Base-by-base conservation (phyloP, 495 filamentous ascomycete genomes). In the Amphirosellinia nigrospora region DNA sequence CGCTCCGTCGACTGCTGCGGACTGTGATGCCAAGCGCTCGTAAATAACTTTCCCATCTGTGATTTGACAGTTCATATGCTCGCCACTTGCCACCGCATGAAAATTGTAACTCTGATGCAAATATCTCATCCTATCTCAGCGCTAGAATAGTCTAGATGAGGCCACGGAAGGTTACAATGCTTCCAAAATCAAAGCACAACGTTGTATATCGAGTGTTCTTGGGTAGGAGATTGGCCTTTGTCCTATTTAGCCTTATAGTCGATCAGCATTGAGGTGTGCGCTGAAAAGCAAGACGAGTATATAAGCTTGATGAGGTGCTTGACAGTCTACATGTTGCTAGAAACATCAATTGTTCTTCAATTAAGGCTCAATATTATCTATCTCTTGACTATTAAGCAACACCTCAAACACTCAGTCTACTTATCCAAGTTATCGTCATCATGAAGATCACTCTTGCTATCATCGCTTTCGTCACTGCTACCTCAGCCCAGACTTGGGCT, bases 401-500 rank as follows among this genome's bases (percentile, higher is more conserved):
- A 53, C 23, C 50, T 53, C 11, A 0, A 16, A 53, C 30, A 28
- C 50, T 4, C 26, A 0, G 13, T 16, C 13, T 16, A 28, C 50
- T 30, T 15, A 53, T 16, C 50, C 2, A 16, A 53, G 26, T 30
- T 13, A 5, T 26, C 48, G 23, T 26, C 50, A 53, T 7, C 50
- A 53, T 53, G 50, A 53, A 53, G 50, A 16, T 53, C 1, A 53
- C 26, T 53, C 21, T 60, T 6, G 36, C 56, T 13, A 60, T 60
- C 56, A 38, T 26, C 32, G 9, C 36, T 26, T 21, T 60, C 34
- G 56, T 21, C 19, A 15, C 56, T 19, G 11, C 26, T 9, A 34
- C 56, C 56, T 36, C 36, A n/a, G 56, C 56, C 21, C 56, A 60
- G 36, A 9, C 56, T 39, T 60, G 56, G 56, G 21, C 56, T 60